These are phyloP conservation scores for Penicillium hordei DNA, from an alignment of 2,329 filamentous ascomycete genomes.

Conservation along the genomic window DNA sequence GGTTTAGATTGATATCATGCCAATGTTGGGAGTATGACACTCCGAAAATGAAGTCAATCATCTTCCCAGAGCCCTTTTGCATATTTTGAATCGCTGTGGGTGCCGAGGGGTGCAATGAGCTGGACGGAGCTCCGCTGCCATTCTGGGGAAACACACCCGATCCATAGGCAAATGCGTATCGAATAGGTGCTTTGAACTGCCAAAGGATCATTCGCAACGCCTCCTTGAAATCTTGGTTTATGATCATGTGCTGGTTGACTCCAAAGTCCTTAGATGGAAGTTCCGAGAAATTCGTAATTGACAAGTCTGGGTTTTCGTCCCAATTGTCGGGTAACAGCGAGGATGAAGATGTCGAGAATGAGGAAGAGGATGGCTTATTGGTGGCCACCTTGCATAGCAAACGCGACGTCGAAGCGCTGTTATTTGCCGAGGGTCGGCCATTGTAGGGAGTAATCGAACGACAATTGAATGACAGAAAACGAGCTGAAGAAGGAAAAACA, in stretches of 20 bases:
- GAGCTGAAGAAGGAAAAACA: slow-evolving; percentile 22
- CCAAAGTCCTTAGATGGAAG: slow-evolving; percentile 80
- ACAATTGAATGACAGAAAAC: slow-evolving; percentile 34
- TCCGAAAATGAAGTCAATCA: slow-evolving; percentile 98
- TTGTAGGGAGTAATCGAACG: slow-evolving; percentile 21
- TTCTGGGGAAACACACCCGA: slow-evolving; percentile 91
- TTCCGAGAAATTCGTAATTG: slow-evolving; percentile 72
- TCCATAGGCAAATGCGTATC: slow-evolving; percentile 96
- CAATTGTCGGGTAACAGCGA: slow-evolving; percentile 54
- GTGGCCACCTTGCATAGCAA: slow-evolving; percentile 18
- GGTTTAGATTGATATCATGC: slow-evolving; percentile 86
- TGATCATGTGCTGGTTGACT: slow-evolving; percentile 92
- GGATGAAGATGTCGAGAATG: slow-evolving; percentile 37
- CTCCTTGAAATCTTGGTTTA: slow-evolving; percentile 94
- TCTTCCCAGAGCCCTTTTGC: slow-evolving; percentile 85
- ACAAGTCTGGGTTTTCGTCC: slow-evolving; percentile 72
- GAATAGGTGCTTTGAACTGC: slow-evolving; percentile 88
- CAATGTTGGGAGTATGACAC: slow-evolving; percentile 94
- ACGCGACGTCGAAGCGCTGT: slow-evolving; percentile 17
- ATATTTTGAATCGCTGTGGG: slow-evolving; percentile 78
- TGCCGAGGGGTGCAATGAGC: slow-evolving; percentile 70
- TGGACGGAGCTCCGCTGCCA: slow-evolving; percentile 43
- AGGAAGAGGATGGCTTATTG: slow-evolving; percentile 22
- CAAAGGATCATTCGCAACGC: slow-evolving; percentile 81
- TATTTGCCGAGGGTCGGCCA: slow-evolving; percentile 18